Conservation (phyloP, 1,284 basidiomycete genomes). For the Inonotus hispidus region DNA sequence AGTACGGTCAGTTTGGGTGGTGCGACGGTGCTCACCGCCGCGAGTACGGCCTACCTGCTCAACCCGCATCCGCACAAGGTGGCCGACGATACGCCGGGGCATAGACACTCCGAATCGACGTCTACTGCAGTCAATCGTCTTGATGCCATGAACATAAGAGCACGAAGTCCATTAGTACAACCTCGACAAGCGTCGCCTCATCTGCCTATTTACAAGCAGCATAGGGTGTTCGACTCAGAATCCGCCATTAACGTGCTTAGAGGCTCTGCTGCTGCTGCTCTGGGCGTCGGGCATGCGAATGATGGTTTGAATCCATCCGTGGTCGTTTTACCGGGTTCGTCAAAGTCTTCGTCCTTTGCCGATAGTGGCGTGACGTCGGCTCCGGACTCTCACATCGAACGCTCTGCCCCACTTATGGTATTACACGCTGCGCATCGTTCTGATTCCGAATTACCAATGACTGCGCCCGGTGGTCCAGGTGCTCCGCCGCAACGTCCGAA, state of each 20-base stretch:
- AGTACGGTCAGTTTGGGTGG: constrained; percentile 8
- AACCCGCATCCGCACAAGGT: not conserved
- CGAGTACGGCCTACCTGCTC: constrained; percentile 7
- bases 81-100: not conserved
- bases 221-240: not conserved
- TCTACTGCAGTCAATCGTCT: not conserved
- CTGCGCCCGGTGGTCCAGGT: not conserved
- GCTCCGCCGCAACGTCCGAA: constrained; percentile 6
- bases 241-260: not conserved
- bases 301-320: not conserved
- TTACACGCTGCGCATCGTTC: constrained; percentile 5
- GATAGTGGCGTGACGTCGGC: not conserved
- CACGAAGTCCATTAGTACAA: not conserved
- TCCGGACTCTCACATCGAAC: not conserved
- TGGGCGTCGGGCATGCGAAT: not conserved
- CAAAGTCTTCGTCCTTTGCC: not conserved
- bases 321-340: not conserved
- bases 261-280: not conserved
- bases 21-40: constrained; percentile 10
- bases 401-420: not conserved
- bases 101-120: not conserved
- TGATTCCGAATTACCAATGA: not conserved
- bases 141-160: not conserved
- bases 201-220: not conserved
- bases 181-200: not conserved